Evolutionary conservation across 108 stramenopile species (phyloP).

Genomic region (Parmales sp.): DNA sequence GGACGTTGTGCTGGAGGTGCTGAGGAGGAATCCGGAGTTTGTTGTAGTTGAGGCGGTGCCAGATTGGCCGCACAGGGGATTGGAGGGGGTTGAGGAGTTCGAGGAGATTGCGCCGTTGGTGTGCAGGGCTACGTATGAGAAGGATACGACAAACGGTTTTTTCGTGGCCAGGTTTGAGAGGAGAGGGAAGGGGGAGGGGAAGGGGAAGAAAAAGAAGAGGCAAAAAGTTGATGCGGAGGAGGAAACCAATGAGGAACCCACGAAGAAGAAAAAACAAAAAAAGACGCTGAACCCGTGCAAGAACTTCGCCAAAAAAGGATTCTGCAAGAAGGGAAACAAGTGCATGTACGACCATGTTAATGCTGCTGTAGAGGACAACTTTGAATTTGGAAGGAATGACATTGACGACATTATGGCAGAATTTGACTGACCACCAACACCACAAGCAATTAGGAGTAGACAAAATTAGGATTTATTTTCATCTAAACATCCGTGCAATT

Average conservation of each 20-base stretch:
- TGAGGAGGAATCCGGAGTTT: background rate
- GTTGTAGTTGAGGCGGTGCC: background rate
- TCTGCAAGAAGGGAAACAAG: too few relatives aligned
- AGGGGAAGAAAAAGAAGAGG: background rate
- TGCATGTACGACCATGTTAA: too few relatives aligned
- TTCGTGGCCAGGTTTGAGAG: conserved; percentile 9
- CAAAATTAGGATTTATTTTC: too few relatives aligned
- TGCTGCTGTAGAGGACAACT: too few relatives aligned
- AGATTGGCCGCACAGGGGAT: background rate
- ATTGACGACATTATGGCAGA: too few relatives aligned
- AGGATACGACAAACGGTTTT: conserved; percentile 7
- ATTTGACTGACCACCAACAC: too few relatives aligned
- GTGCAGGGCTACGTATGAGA: background rate
- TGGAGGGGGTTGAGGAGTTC: conserved; percentile 1
- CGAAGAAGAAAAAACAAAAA: too few relatives aligned
- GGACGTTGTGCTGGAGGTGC: conserved; percentile 5
- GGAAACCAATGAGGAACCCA: background rate
- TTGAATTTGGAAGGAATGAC: too few relatives aligned
- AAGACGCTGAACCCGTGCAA: too few relatives aligned
- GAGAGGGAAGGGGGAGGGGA: background rate
- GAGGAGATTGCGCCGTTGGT: background rate
- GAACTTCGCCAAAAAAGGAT: too few relatives aligned
- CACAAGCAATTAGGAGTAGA: too few relatives aligned
- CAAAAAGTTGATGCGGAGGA: background rate
- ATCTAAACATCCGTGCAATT: too few relatives aligned